A percentile compares a stretch with the other conserved stretches of the same genome.
phyloP scores from a whole-genome alignment of 139 green algal genomes.

The Marvania coccoides region DNA sequence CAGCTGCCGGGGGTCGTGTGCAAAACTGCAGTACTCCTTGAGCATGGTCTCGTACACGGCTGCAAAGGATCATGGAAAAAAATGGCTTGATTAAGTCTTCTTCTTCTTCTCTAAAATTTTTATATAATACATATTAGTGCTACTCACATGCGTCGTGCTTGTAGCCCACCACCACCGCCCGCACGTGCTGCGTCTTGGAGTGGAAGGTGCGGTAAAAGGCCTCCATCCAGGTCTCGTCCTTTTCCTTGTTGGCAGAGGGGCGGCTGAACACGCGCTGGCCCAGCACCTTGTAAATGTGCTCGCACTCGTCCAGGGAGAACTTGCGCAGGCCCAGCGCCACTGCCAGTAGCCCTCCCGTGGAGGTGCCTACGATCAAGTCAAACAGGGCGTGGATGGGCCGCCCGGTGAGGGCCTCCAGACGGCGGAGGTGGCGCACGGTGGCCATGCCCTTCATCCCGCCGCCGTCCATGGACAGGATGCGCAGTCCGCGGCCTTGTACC shows the following conservation, averaged over 20 bases:
- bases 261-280: slow-evolving; percentile 53
- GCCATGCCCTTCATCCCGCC: slow-evolving; percentile 88
- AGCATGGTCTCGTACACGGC: slow-evolving; percentile 77
- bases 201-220: slow-evolving; percentile 44
- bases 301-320: slow-evolving; percentile 68
- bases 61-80: not conserved
- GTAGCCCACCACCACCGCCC: slow-evolving; percentile 46
- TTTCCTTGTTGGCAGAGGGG: slow-evolving; percentile 9
- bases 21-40: slow-evolving; percentile 54
- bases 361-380: slow-evolving; percentile 82
- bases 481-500: slow-evolving; percentile 63
- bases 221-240: slow-evolving; percentile 45
- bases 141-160: slow-evolving; percentile 79
- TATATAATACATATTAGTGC: not conserved
- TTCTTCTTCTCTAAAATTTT: not conserved
- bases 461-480: slow-evolving; percentile 90
- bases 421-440: slow-evolving; percentile 62
- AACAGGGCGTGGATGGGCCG: slow-evolving; percentile 72
- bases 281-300: slow-evolving; percentile 78
- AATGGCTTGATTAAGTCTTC: too few species aligned
- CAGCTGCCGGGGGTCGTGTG: not conserved
- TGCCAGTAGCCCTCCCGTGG: slow-evolving; percentile 82
- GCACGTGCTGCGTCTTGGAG: slow-evolving; percentile 26
- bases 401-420: slow-evolving; percentile 60
- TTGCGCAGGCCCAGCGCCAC: slow-evolving; percentile 62